Evolutionary conservation across 441 rosid species (phyloP), one percentile per base, ranked within the genome.

Genomic region (Arabidopsis hybrid): DNA sequence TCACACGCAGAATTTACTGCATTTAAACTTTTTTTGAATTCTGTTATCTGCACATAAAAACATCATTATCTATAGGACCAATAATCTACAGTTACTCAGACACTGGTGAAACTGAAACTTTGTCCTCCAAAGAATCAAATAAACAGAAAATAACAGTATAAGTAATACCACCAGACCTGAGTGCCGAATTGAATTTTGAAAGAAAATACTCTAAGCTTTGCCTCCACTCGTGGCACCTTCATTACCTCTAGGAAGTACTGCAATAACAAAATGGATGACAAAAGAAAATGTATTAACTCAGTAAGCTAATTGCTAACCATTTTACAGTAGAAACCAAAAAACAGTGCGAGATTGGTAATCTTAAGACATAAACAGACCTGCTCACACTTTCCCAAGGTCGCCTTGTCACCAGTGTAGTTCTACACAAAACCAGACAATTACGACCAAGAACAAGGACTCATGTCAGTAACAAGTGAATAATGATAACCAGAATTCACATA

Each of bases 221-320:
- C 93, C 85, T 93, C 99, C 47, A 93, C 98, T 36, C 99, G 89
- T 50, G 99, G 98, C 83, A 95, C 98, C 84, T 92, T 95, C 98
- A 95, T 95, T 71, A 78, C 89, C 91, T 91, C 98, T 84, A 95
- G 68, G 81, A 95, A 91, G 76, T 74, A 95, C 99, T 95, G 91
- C 5, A 34, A 58, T 34, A 79, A 21, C 67, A 56, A 45, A 69
- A 75, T 10, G 38, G 58, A 36, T 34, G 35, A 60, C 39, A 60
- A 36, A 60, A 57, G 57, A 43, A 53, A 70, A 75, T 26, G 4
- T 2, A 60, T 57, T 63, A 60, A 40, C 36, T 36, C 59, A 12
- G 46, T 53, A 36, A 13, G 47, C 18, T 39, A 14, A 7, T 14
- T 7, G 43, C 21, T 35, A 14, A 31, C 32, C 17, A 52, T 45